Evolutionary conservation across 495 filamentous ascomycete genomes (phyloP).

Genomic region (Niebla homalea): DNA sequence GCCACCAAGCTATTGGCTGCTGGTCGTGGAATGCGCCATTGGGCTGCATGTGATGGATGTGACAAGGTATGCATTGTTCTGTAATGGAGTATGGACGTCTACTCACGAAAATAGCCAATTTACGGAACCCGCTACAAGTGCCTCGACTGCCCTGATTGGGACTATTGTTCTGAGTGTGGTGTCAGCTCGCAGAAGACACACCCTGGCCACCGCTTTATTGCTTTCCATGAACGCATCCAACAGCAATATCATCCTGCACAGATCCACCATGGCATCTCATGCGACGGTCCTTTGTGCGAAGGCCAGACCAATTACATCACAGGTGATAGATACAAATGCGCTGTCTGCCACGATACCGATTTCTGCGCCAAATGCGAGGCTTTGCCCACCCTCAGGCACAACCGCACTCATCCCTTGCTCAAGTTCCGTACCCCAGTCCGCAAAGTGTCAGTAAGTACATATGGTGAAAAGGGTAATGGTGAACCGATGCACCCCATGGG

Average conservation of each 20-base stretch:
- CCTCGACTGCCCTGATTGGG: constrained; percentile 92
- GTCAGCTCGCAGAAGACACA: constrained; percentile 53
- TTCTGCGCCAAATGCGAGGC: constrained; percentile 95
- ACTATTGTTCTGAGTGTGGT: constrained; percentile 78
- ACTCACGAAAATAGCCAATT: constrained; percentile 45
- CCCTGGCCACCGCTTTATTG: constrained; percentile 77
- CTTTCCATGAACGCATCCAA: constrained; percentile 67
- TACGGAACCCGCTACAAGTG: constrained; percentile 93
- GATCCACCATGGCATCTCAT: constrained; percentile 77
- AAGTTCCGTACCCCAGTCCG: constrained; percentile 93
- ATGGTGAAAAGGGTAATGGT: constrained; percentile 57
- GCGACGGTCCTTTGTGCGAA: constrained; percentile 86
- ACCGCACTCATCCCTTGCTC: constrained; percentile 87
- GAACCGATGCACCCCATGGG: constrained; percentile 50
- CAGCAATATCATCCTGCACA: constrained; percentile 34
- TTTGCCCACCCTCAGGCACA: constrained; percentile 69
- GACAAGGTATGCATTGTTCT: constrained; percentile 46
- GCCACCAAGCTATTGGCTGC: constrained; percentile 54
- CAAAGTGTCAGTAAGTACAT: constrained; percentile 75
- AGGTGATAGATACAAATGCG: constrained; percentile 90
- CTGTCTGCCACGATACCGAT: constrained; percentile 90
- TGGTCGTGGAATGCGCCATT: constrained; percentile 72
- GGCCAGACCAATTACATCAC: constrained; percentile 53
- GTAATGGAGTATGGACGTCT: not conserved
- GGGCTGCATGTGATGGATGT: constrained; percentile 89